Evolutionary conservation across 1,284 basidiomycete species (phyloP).

Genomic region (Irpex sp.): DNA sequence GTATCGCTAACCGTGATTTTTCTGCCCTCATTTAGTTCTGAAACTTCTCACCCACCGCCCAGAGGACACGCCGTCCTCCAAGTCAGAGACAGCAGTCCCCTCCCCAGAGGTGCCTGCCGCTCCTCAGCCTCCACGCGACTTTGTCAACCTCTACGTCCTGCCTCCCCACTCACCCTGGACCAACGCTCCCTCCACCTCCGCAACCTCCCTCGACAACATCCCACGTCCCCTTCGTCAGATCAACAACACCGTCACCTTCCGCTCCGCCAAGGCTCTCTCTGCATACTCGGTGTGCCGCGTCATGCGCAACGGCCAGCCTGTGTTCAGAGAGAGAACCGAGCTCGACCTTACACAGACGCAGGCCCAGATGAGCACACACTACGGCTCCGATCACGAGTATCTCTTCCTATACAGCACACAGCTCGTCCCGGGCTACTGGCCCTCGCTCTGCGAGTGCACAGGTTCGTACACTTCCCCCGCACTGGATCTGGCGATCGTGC

Average conservation of each 20-base stretch:
- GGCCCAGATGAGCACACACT: slow-evolving; percentile 24
- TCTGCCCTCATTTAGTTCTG: slow-evolving; percentile 19
- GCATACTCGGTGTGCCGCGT: slow-evolving; percentile 58
- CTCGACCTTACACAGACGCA: slow-evolving; percentile 32
- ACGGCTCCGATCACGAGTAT: slow-evolving; percentile 32
- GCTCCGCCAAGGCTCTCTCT: slow-evolving; percentile 41
- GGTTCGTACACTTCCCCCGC: slow-evolving; percentile 34
- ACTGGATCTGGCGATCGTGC: neutral
- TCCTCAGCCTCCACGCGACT: slow-evolving; percentile 17
- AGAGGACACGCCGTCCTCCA: slow-evolving; percentile 14
- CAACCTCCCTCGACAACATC: slow-evolving; percentile 13
- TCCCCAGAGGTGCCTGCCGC: slow-evolving; percentile 13
- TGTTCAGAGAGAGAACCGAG: slow-evolving; percentile 48
- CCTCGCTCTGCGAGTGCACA: slow-evolving; percentile 43
- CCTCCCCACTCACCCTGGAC: slow-evolving; percentile 13
- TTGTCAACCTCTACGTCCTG: slow-evolving; percentile 24
- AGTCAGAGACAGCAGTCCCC: slow-evolving; percentile 20
- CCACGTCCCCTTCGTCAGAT: slow-evolving; percentile 57
- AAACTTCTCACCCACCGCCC: slow-evolving; percentile 31
- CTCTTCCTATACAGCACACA: slow-evolving; percentile 51
- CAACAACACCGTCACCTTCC: slow-evolving; percentile 62
- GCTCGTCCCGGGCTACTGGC: slow-evolving; percentile 62
- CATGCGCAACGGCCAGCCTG: slow-evolving; percentile 36
- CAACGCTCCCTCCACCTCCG: slow-evolving; percentile 7
- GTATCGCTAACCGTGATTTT: slow-evolving; percentile 1